Conservation (phyloP, 108 stramenopile species). For the Fistulifera pelliculosa region DNA sequence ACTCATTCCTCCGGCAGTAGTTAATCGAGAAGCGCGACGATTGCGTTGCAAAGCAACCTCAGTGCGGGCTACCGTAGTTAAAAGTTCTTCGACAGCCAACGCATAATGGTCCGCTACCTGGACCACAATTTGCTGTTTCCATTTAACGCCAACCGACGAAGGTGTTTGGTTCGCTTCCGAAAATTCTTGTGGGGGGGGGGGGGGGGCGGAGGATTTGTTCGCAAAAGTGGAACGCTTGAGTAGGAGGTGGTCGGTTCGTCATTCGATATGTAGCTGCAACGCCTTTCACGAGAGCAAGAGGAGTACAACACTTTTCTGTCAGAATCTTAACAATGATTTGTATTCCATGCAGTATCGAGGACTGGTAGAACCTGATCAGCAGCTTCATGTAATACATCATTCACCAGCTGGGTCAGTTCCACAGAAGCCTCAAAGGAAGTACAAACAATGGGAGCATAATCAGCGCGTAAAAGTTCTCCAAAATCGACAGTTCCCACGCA, state of each 20-base stretch:
- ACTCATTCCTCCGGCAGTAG: constrained; percentile 74
- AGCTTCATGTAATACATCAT: constrained; percentile 56
- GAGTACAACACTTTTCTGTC: constrained; percentile 57
- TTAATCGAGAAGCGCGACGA: constrained; percentile 25
- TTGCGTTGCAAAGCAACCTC: constrained; percentile 77
- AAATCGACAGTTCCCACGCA: constrained; percentile 77
- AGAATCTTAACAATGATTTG: constrained; percentile 62
- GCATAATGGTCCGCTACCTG: constrained; percentile 60
- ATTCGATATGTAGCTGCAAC: constrained; percentile 88
- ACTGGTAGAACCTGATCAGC: constrained; percentile 57
- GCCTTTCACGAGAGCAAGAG: constrained; percentile 79
- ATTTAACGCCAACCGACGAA: constrained; percentile 50
- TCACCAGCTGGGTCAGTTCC: constrained; percentile 34
- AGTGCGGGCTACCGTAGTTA: constrained; percentile 72
- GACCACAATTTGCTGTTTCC: constrained; percentile 54
- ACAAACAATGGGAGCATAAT: constrained; percentile 46
- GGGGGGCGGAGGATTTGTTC: constrained; percentile 67
- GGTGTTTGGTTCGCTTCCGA: constrained; percentile 52
- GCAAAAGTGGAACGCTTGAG: constrained; percentile 76
- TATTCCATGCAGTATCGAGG: constrained; percentile 65
- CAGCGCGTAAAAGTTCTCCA: constrained; percentile 55
- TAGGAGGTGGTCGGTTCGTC: constrained; percentile 85
- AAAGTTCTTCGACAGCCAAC: constrained; percentile 65
- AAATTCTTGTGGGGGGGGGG: constrained; percentile 73
- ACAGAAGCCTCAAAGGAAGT: constrained; percentile 26